These are phyloP conservation scores for Clonostachys rhizophaga DNA, from an alignment of 2,329 filamentous ascomycete species.

Conservation along the genomic window DNA sequence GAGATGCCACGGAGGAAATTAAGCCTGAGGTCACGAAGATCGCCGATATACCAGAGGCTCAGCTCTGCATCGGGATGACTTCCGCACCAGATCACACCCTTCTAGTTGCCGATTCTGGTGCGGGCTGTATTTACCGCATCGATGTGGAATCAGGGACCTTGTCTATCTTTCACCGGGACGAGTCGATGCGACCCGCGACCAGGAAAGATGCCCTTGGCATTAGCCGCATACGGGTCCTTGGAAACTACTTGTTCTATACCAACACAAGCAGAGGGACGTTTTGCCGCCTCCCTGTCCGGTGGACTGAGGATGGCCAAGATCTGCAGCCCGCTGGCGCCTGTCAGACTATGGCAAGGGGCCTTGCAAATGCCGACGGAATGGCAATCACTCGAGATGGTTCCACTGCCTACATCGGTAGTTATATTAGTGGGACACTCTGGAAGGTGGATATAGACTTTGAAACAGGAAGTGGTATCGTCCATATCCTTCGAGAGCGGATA, in stretches of 20 bases:
- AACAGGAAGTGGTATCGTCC: not conserved
- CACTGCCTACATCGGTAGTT: conserved; percentile 2
- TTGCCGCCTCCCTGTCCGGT: conserved; percentile 3
- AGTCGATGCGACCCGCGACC: not conserved
- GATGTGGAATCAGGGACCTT: not conserved
- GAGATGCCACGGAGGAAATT: not conserved
- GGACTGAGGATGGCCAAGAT: not conserved
- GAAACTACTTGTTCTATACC: conserved; percentile 1
- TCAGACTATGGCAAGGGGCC: not conserved
- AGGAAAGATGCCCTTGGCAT: conserved; percentile 3
- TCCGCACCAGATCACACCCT: conserved; percentile 1
- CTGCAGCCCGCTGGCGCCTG: not conserved
- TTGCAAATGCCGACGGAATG: conserved; percentile 3
- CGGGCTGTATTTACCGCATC: conserved; percentile 2
- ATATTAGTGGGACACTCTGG: conserved; percentile 2
- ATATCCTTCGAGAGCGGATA: conserved; percentile 1
- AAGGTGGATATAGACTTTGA: conserved; percentile 2
- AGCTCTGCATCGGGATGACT: conserved; percentile 2
- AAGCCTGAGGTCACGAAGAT: conserved; percentile 1
- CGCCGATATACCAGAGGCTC: not conserved
- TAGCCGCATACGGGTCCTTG: conserved; percentile 2
- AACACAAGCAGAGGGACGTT: conserved; percentile 3
- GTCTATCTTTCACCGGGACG: not conserved
- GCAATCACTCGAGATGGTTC: conserved; percentile 1
- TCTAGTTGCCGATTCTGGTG: conserved; percentile 1